phyloP scores from a whole-genome alignment of 768 basidiomycete genomes.

The Tylopilus sp. region DNA sequence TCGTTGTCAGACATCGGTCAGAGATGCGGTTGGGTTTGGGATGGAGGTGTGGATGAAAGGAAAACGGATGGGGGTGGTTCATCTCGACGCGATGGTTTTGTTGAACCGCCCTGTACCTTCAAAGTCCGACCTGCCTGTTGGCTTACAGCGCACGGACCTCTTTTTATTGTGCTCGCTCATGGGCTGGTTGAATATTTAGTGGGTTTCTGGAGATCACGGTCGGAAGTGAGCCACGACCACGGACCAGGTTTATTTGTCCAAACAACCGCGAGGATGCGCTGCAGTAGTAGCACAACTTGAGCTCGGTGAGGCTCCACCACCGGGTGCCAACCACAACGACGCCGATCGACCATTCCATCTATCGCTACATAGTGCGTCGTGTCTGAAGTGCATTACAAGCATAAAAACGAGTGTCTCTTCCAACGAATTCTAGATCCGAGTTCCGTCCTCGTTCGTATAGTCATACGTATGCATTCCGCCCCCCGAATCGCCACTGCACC shows the following conservation, averaged over 20 bases:
- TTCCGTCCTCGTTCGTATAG: conserved; percentile 22
- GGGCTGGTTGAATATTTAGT: conserved; percentile 17
- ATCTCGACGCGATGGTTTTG: conserved; percentile 39
- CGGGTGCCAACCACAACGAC: neutral
- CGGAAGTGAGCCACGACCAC: conserved; percentile 11
- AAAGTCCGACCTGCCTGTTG: conserved; percentile 35
- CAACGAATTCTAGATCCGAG: conserved; percentile 10
- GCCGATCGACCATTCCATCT: neutral
- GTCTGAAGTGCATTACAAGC: conserved; percentile 5
- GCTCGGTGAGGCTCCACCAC: neutral
- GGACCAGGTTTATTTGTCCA: conserved; percentile 31
- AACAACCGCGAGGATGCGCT: conserved; percentile 17
- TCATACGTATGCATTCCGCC: conserved; percentile 49
- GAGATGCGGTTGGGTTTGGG: conserved; percentile 15
- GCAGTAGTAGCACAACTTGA: neutral
- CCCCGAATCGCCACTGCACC: conserved; percentile 44
- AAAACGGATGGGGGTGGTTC: conserved; percentile 33
- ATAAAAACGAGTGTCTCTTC: conserved; percentile 1
- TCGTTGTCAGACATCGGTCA: conserved; percentile 34
- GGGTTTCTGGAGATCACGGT: conserved; percentile 9
- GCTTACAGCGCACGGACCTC: conserved; percentile 36
- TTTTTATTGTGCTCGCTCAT: conserved; percentile 24
- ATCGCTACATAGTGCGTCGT: neutral
- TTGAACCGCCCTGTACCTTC: conserved; percentile 37
- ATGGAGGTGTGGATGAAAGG: conserved; percentile 27